phyloP scores from a whole-genome alignment of 768 basidiomycete genomes.

The Chalciporus chontae region DNA sequence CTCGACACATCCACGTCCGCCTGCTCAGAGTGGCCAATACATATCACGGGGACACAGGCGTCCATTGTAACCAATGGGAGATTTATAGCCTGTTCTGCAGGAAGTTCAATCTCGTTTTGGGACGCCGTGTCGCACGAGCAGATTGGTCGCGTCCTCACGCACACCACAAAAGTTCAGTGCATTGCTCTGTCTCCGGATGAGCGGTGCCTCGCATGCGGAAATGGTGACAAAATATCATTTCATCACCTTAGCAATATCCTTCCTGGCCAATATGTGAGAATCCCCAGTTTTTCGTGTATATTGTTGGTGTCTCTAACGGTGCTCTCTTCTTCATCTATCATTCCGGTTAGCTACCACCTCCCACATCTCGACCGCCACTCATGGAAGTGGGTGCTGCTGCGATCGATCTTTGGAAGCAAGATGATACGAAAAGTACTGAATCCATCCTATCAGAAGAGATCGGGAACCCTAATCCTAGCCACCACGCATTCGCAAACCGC shows the following conservation, averaged over 20 bases:
- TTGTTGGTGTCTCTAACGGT: no score
- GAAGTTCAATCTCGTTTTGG: background rate
- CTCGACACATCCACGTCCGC: no score
- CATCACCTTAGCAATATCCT: background rate
- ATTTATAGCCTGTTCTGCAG: background rate
- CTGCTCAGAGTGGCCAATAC: no score
- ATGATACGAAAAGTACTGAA: no score
- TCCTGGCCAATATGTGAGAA: slow-evolving; percentile 5
- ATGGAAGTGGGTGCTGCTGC: background rate
- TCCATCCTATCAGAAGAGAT: no score
- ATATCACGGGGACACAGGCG: no score
- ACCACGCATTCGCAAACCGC: background rate
- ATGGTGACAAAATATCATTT: background rate
- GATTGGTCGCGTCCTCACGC: background rate
- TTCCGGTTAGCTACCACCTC: background rate
- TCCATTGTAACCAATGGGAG: background rate
- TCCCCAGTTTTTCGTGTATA: no score
- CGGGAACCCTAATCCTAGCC: background rate
- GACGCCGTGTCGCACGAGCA: background rate
- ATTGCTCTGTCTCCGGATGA: background rate
- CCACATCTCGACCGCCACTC: background rate
- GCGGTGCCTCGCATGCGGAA: background rate
- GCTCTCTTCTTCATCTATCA: no score
- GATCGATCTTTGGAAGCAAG: slow-evolving; percentile 4
- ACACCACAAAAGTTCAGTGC: background rate